Evolutionary conservation across 139 green algal genomes (phyloP).

Genomic region (Chlamydomonas asymmetrica): DNA sequence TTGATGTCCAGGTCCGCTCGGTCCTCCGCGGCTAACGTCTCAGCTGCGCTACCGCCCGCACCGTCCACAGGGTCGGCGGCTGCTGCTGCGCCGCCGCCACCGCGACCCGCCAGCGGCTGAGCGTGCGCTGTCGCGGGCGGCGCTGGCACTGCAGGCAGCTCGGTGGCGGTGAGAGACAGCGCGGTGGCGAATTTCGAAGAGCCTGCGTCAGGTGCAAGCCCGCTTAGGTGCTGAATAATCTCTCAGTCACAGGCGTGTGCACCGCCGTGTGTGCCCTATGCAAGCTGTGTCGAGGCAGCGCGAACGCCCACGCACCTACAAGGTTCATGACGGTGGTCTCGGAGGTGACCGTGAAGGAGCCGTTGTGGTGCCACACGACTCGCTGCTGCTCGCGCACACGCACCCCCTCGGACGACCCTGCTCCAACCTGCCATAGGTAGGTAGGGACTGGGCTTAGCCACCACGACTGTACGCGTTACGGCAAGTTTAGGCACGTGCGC

Average conservation of each 20-base stretch:
- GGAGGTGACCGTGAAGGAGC: slow-evolving; percentile 7
- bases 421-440: not conserved
- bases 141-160: not conserved
- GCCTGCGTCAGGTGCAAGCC: no score
- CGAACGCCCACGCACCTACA: not conserved
- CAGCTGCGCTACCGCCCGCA: no score
- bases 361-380: slow-evolving; percentile 9
- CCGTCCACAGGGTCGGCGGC: not conserved
- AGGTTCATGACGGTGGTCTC: slow-evolving; percentile 20
- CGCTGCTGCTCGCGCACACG: slow-evolving; percentile 22
- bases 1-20: slow-evolving; percentile 11
- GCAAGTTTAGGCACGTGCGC: not conserved
- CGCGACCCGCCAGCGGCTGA: not conserved
- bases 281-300: no score
- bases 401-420: not conserved
- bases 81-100: not conserved
- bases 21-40: no score
- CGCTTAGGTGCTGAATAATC: no score
- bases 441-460: not conserved
- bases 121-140: not conserved
- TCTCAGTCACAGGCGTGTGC: no score
- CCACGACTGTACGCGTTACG: not conserved
- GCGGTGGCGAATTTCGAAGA: slow-evolving; percentile 26
- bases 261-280: no score
- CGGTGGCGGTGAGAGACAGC: slow-evolving; percentile 11